Evolutionary conservation across 192 early-diverging fungal species (phyloP).

Genomic region (Dissophora ornata): DNA sequence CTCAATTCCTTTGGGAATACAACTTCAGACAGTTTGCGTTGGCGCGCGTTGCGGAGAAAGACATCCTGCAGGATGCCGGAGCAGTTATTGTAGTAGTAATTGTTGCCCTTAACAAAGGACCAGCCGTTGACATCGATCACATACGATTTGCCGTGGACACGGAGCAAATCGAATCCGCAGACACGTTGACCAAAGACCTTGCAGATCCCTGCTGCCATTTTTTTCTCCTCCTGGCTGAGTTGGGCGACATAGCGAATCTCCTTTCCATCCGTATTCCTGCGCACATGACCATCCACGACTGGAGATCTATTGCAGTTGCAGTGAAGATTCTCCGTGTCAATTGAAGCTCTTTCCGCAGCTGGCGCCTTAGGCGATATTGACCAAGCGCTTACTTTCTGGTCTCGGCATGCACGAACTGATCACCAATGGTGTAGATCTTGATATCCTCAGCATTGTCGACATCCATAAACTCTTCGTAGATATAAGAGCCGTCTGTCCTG

Average conservation of each 20-base stretch:
- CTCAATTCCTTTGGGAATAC: constrained; percentile 65
- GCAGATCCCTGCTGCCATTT: constrained; percentile 78
- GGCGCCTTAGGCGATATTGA: no score
- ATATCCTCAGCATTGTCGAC: constrained; percentile 97
- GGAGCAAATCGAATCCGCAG: constrained; percentile 94
- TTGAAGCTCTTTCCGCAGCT: no score
- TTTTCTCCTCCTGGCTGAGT: constrained; percentile 81
- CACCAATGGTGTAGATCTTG: constrained; percentile 96
- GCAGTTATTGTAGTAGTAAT: constrained; percentile 91
- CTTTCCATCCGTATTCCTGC: constrained; percentile 95
- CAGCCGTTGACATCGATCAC: constrained; percentile 99
- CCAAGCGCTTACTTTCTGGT: constrained; percentile 80
- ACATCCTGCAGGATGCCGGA: constrained; percentile 77
- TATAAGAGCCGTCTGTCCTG: constrained; percentile 82
- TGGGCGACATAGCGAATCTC: constrained; percentile 94
- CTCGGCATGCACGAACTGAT: constrained; percentile 92
- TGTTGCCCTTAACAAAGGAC: constrained; percentile 98
- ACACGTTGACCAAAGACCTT: constrained; percentile 92
- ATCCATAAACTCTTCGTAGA: constrained; percentile 96
- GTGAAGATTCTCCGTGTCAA: neutral
- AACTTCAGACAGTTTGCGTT: constrained; percentile 65
- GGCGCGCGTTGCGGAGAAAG: constrained; percentile 78
- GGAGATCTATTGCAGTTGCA: constrained; percentile 70
- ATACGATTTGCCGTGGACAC: constrained; percentile 82
- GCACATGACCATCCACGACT: constrained; percentile 95